Conservation (phyloP, 2,329 filamentous ascomycete species). For the Magnaporthales sp. region DNA sequence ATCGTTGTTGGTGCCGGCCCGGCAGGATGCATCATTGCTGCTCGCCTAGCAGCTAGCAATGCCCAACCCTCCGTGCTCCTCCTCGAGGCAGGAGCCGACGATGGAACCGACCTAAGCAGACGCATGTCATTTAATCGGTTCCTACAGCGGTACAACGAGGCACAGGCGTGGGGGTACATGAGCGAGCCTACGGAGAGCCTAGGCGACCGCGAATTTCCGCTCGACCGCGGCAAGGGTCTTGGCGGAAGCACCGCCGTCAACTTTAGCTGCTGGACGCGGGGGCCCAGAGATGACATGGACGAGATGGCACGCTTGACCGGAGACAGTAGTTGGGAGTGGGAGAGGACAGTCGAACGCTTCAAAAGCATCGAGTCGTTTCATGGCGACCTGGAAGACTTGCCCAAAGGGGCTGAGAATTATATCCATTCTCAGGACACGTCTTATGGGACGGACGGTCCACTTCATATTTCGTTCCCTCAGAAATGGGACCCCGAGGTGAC, state of each 20-base stretch:
- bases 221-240: slow-evolving; percentile 27
- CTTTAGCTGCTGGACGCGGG: slow-evolving; percentile 31
- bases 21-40: slow-evolving; percentile 76
- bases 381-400: slow-evolving; percentile 14
- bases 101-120: slow-evolving; percentile 13
- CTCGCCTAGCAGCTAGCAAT: slow-evolving; percentile 68
- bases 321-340: slow-evolving; percentile 40
- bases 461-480: slow-evolving; percentile 28
- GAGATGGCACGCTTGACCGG: slow-evolving; percentile 37
- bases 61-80: slow-evolving; percentile 14
- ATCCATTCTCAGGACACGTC: slow-evolving; percentile 22
- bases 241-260: slow-evolving; percentile 31
- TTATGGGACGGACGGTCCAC: slow-evolving; percentile 32
- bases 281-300: slow-evolving; percentile 41
- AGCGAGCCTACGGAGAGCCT: slow-evolving; percentile 24
- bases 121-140: slow-evolving; percentile 37
- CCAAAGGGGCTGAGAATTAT: slow-evolving; percentile 24
- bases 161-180: slow-evolving; percentile 32
- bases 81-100: slow-evolving; percentile 1
- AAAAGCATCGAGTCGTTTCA: slow-evolving; percentile 37
- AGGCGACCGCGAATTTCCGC: slow-evolving; percentile 22
- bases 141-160: slow-evolving; percentile 25
- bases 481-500: slow-evolving; percentile 30
- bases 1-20: slow-evolving; percentile 80
- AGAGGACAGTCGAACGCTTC: slow-evolving; percentile 31